These are phyloP conservation scores for Monascus ruber DNA, from an alignment of 2,329 filamentous ascomycete species.

Conservation along the genomic window DNA sequence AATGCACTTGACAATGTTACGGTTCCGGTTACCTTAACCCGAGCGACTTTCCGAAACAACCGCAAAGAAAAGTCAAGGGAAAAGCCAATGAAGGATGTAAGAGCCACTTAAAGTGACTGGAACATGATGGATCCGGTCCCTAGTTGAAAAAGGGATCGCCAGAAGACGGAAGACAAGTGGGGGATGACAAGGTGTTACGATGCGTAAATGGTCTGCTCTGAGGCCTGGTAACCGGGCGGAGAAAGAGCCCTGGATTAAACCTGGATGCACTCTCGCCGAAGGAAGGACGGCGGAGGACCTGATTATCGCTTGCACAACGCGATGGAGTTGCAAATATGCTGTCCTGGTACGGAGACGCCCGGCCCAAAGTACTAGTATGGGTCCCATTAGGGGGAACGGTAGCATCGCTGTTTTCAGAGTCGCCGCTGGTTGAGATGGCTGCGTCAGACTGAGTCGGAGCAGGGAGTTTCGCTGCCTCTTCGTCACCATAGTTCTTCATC, in stretches of 20 bases:
- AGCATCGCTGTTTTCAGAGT: not conserved
- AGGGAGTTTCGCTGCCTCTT: not conserved
- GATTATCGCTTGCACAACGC: constrained; percentile 7
- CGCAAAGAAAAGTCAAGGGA: too few relatives aligned
- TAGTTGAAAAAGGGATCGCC: not conserved
- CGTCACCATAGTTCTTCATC: constrained; percentile 3
- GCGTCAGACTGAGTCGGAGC: not conserved
- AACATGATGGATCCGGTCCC: not conserved
- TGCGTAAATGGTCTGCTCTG: constrained; percentile 5
- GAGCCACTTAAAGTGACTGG: not conserved
- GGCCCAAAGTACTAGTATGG: not conserved
- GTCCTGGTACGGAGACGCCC: constrained; percentile 1
- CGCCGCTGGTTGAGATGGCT: constrained; percentile 1
- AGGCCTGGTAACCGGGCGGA: constrained; percentile 3
- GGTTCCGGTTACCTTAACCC: too few relatives aligned
- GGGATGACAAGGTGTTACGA: constrained; percentile 13
- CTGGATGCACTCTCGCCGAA: constrained; percentile 1
- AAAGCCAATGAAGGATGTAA: too few relatives aligned
- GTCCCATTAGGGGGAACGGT: constrained; percentile 1
- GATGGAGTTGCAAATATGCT: constrained; percentile 4
- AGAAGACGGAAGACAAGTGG: constrained; percentile 7
- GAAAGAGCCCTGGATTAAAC: constrained; percentile 6
- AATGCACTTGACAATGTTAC: too few relatives aligned
- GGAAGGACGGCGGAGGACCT: not conserved
- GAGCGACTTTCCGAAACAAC: too few relatives aligned